phyloP scores from a whole-genome alignment of 2,329 filamentous ascomycete genomes.

The Drechslerella dactyloides region DNA sequence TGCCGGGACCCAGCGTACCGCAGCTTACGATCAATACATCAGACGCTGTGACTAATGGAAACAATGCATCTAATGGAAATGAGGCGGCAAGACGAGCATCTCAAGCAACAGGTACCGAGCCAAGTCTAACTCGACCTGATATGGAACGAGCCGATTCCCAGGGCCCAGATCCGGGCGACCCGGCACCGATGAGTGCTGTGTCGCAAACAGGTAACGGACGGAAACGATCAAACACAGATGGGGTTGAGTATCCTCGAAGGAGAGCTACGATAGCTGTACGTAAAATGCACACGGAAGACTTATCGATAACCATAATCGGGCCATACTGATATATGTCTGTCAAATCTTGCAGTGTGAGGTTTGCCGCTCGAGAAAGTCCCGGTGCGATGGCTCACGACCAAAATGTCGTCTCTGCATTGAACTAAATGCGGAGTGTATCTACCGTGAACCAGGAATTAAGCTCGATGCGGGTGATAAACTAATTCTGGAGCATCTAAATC shows the following conservation, averaged over 20 bases:
- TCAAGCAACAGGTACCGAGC: slow-evolving; percentile 32
- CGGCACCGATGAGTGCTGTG: slow-evolving; percentile 56
- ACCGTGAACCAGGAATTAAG: slow-evolving; percentile 84
- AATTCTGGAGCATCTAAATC: slow-evolving; percentile 77
- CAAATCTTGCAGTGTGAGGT: slow-evolving; percentile 71
- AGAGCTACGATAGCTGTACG: slow-evolving; percentile 71
- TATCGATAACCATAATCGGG: background rate
- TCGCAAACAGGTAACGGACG: slow-evolving; percentile 65
- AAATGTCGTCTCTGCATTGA: slow-evolving; percentile 86
- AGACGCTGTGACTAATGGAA: slow-evolving; percentile 44
- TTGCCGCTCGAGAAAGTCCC: slow-evolving; percentile 78
- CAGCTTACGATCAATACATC: slow-evolving; percentile 49
- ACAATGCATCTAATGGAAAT: slow-evolving; percentile 30
- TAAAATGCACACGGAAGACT: slow-evolving; percentile 53
- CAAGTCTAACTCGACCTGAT: slow-evolving; percentile 29
- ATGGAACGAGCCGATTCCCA: slow-evolving; percentile 53
- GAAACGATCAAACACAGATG: slow-evolving; percentile 65
- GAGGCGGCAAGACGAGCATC: slow-evolving; percentile 34
- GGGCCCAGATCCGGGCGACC: slow-evolving; percentile 51
- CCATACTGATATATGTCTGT: slow-evolving; percentile 8
- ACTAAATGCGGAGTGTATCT: slow-evolving; percentile 80
- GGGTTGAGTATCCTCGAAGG: slow-evolving; percentile 69
- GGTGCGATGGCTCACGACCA: slow-evolving; percentile 78
- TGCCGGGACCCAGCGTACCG: slow-evolving; percentile 45
- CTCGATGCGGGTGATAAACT: slow-evolving; percentile 85